Evolutionary conservation across 1,139 yeast species (phyloP), one percentile per base, ranked within the genome.

Genomic region (Meyerozyma guilliermondii): DNA sequence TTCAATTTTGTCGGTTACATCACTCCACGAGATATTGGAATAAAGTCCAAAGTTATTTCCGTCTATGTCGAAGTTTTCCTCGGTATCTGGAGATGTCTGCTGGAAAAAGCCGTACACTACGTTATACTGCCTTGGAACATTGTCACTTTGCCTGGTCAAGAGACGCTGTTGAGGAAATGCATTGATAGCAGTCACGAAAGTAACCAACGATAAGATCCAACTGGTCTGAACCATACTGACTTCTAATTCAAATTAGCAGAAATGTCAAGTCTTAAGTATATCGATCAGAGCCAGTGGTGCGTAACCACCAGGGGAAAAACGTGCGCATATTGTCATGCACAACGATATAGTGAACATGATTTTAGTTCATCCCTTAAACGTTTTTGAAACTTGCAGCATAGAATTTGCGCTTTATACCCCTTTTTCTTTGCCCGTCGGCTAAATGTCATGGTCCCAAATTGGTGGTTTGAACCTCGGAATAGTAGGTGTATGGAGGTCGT

Each of bases 1-100:
- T 2, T 30, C 8, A n/a, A 50, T 22, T 7, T 47, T 41, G n/a
- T 37, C 16, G 4, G 42, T 39, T 5, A 52, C 39, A 4, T 33
- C 29, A 16, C 24, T 17, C 36, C 36, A 26, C 11, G 37, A 29
- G 16, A 11, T 14, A 16, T 33, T 33, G 7, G 37, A 22, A 11
- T 31, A 18, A 7, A 35, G 30, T 18, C 31, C 38, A 39, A 31
- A 26, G 29, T n/a, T 17, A 6, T 39, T 24, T 7, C 20, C 40
- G 14, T 30, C 26, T 2, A 30, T 23, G 31, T 31, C 38, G 17
- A 39, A 31, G 20, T 5, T 8, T 8, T 24, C 18, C 3, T 34
- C 38, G 24, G 26, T 23, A 11, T 31, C 30, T 3, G 29, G 29
- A 8, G 26, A 22, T 14, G 30, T 17, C 23, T 39, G 37, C 22